Percentiles rank a stretch among this genome's conserved stretches.
Conservation (phyloP, 164 flowering plant species). For the Tetracentron sinense region DNA sequence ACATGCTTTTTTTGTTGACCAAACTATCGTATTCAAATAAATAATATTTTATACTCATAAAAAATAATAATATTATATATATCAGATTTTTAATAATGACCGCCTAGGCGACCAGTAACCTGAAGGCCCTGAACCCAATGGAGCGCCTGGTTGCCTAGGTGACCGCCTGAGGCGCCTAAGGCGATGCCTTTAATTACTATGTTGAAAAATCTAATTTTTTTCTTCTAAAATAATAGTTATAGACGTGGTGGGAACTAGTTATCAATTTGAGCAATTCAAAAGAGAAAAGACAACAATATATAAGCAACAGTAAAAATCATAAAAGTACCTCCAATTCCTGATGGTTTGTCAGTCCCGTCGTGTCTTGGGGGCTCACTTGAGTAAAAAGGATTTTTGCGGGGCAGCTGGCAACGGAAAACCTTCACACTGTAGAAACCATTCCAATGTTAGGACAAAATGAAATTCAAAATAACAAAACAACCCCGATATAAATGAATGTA, state of each 20-base stretch:
- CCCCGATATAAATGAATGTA: not conserved
- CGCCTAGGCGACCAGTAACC: no score
- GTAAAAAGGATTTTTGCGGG: constrained; percentile 64
- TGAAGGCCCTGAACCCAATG: no score
- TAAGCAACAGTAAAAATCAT: not conserved
- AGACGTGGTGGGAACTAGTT: not conserved
- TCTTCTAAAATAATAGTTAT: no score
- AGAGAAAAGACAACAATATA: not conserved
- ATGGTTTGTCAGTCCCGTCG: constrained; percentile 51
- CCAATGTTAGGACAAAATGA: constrained; percentile 13
- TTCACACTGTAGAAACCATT: constrained; percentile 60
- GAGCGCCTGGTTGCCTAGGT: no score
- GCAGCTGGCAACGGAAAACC: constrained; percentile 83
- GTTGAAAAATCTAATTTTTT: no score
- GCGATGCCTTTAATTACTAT: no score
- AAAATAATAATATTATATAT: no score
- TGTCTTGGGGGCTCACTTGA: constrained; percentile 58
- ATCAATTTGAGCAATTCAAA: not conserved
- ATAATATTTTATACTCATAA: no score
- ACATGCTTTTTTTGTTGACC: no score
- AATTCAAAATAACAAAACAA: not conserved
- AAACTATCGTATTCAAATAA: no score
- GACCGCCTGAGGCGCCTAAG: no score
- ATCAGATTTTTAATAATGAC: no score
- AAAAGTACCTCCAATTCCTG: constrained; percentile 53